Conservation (phyloP, 2,329 filamentous ascomycete species). For the Neurospora sp. region DNA sequence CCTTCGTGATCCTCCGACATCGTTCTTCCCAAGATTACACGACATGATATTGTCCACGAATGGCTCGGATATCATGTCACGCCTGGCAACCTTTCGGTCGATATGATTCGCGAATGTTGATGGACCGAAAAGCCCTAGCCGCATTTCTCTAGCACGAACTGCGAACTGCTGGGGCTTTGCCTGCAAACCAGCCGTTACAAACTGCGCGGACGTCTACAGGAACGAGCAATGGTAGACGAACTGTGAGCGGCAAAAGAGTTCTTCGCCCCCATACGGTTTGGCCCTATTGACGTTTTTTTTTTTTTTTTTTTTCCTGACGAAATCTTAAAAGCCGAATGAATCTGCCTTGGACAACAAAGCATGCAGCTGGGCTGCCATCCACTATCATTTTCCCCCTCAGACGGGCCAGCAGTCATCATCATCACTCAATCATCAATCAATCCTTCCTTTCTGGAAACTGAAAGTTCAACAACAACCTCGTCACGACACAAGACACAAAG, state of each 20-base stretch:
- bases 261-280: background rate
- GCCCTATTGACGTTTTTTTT: background rate
- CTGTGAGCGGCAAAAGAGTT: background rate
- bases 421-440: background rate
- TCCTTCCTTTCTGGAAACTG: background rate
- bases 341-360: background rate
- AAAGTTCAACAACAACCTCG: background rate
- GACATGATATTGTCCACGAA: conserved; percentile 4
- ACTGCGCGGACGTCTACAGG: background rate
- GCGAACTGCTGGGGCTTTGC: background rate
- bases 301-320: background rate
- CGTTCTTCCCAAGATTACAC: conserved; percentile 4
- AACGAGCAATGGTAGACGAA: background rate
- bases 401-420: background rate
- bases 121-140: conserved; percentile 3
- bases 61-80: background rate
- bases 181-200: background rate
- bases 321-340: background rate
- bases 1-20: background rate
- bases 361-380: background rate
- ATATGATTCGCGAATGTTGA: background rate
- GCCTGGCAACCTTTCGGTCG: background rate
- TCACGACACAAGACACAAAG: background rate
- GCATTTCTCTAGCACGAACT: background rate
- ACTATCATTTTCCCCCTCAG: background rate